These are phyloP conservation scores for Carex kokanica DNA, from an alignment of 176 grass and related monocot genomes.

Conservation along the genomic window DNA sequence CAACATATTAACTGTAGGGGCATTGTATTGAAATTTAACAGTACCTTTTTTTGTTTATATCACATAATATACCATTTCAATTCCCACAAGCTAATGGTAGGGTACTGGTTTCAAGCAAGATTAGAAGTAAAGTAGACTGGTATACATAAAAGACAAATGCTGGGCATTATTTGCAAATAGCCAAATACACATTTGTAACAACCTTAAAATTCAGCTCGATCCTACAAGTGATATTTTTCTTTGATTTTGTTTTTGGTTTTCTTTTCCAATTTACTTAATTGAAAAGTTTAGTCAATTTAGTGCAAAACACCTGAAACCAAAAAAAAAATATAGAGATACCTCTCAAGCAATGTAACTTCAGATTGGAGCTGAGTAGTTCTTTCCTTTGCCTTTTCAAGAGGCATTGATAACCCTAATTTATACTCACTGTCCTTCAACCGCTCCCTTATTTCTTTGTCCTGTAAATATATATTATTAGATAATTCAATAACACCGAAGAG, in stretches of 20 bases:
- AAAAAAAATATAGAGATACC: slow-evolving; percentile 28
- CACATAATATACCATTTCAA: not conserved
- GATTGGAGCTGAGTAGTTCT: slow-evolving; percentile 76
- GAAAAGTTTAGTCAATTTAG: not conserved
- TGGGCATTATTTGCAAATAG: not conserved
- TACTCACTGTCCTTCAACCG: slow-evolving; percentile 73
- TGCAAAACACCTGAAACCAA: slow-evolving; percentile 4
- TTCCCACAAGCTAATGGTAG: not conserved
- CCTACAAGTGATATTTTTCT: not conserved
- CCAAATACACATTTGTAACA: not conserved
- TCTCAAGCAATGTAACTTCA: slow-evolving; percentile 71
- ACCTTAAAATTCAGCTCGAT: slow-evolving; percentile 1
- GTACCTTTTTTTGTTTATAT: not conserved
- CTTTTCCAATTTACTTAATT: not conserved
- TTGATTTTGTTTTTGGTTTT: not conserved
- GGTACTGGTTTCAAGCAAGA: not conserved
- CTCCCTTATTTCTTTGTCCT: slow-evolving; percentile 89
- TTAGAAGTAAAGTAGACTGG: not conserved
- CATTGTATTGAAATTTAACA: not conserved
- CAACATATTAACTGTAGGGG: not conserved
- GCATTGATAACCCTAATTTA: slow-evolving; percentile 82
- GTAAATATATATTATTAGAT: slow-evolving; percentile 20
- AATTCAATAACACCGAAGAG: not conserved
- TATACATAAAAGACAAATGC: not conserved
- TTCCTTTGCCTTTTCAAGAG: slow-evolving; percentile 63